phyloP scores from a whole-genome alignment of 2,329 filamentous ascomycete species.

The Diaporthe australafricana region DNA sequence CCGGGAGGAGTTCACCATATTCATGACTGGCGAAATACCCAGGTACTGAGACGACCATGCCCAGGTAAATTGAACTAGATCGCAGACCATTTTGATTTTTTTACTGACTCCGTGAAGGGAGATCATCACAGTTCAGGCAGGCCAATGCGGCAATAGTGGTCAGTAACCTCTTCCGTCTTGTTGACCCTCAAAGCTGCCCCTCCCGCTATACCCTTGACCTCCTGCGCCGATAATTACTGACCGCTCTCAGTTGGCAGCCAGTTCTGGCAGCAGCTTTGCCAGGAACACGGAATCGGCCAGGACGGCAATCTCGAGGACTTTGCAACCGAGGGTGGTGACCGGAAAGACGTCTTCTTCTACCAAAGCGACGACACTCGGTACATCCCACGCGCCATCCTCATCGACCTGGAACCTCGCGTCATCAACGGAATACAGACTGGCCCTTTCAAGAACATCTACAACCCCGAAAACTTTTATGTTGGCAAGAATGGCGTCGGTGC shows the following conservation, averaged over 20 bases:
- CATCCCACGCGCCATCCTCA: slow-evolving; percentile 93
- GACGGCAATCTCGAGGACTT: slow-evolving; percentile 98
- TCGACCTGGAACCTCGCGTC: slow-evolving; percentile 94
- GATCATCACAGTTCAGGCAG: slow-evolving; percentile 99
- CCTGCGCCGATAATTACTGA: slow-evolving; percentile 45
- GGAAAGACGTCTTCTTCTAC: slow-evolving; percentile 99
- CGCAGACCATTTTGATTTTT: not conserved
- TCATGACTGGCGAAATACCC: slow-evolving; percentile 3
- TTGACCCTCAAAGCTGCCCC: slow-evolving; percentile 36
- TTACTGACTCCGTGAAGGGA: slow-evolving; percentile 69
- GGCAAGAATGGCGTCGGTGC: slow-evolving; percentile 94
- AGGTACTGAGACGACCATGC: slow-evolving; percentile 43
- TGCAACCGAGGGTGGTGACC: slow-evolving; percentile 95
- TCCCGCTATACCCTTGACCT: slow-evolving; percentile 38
- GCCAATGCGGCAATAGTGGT: slow-evolving; percentile 99
- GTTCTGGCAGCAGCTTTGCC: slow-evolving; percentile 99
- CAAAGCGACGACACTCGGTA: slow-evolving; percentile 99
- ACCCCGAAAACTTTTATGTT: slow-evolving; percentile 98
- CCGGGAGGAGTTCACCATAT: slow-evolving; percentile 2
- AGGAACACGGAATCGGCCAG: slow-evolving; percentile 97
- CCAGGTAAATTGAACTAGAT: slow-evolving; percentile 44
- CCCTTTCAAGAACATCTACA: slow-evolving; percentile 98
- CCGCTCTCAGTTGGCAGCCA: slow-evolving; percentile 82
- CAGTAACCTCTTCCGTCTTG: slow-evolving; percentile 55
- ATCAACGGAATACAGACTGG: slow-evolving; percentile 93